phyloP scores from a whole-genome alignment of 768 basidiomycete species.

The Lactifluus volemus region DNA sequence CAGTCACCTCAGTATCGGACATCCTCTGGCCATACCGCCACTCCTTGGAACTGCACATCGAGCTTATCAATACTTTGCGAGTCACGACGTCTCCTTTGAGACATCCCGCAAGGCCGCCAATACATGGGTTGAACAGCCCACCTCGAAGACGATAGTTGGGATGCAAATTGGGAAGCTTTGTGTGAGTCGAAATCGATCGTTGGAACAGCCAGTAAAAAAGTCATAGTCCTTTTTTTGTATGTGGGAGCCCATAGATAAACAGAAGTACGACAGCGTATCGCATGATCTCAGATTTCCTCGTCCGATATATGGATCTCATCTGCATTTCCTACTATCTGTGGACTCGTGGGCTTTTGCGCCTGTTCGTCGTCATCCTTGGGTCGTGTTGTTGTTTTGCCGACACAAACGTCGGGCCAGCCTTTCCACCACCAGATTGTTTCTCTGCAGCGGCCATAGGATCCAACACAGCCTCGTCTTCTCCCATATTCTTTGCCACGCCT shows the following conservation, averaged over 20 bases:
- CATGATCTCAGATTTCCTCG: conserved; percentile 39
- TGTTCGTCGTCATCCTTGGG: conserved; percentile 27
- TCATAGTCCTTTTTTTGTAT: background rate
- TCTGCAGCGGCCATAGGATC: conserved; percentile 91
- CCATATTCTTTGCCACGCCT: conserved; percentile 41
- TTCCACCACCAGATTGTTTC: conserved; percentile 45
- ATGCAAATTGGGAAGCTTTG: conserved; percentile 66
- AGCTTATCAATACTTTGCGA: conserved; percentile 51
- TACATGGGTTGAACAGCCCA: conserved; percentile 62
- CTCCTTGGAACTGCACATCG: conserved; percentile 47
- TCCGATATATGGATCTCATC: conserved; percentile 89
- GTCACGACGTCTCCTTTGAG: conserved; percentile 63
- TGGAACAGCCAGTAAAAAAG: conserved; percentile 38
- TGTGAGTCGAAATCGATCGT: conserved; percentile 67
- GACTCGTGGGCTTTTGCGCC: background rate
- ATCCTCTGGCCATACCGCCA: conserved; percentile 60
- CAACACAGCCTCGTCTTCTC: conserved; percentile 32
- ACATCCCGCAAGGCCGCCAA: conserved; percentile 51
- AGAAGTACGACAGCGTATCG: conserved; percentile 8
- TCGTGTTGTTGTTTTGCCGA: conserved; percentile 49
- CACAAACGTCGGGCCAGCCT: conserved; percentile 63
- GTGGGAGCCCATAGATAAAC: background rate
- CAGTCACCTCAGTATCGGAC: conserved; percentile 48
- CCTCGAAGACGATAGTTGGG: conserved; percentile 63
- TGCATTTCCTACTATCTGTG: conserved; percentile 38